phyloP scores from a whole-genome alignment of 2,329 filamentous ascomycete species.

The Exophiala sp. region DNA sequence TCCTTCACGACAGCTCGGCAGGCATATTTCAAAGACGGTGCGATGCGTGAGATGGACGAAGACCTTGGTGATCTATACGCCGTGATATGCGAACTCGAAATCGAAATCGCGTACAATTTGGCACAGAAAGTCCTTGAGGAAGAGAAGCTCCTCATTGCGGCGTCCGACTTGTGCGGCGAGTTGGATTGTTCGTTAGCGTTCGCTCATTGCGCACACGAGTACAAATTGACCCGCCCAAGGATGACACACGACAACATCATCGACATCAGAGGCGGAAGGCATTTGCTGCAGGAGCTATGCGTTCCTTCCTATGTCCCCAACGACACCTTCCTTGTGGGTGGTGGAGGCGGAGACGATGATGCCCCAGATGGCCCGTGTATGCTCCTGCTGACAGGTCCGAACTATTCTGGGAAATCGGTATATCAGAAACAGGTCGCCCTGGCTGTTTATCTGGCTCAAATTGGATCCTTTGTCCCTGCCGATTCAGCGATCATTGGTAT shows the following conservation, averaged over 20 bases:
- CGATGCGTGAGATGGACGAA: slow-evolving; percentile 76
- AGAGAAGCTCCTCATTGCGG: slow-evolving; percentile 61
- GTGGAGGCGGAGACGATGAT: slow-evolving; percentile 34
- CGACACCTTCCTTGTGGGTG: slow-evolving; percentile 66
- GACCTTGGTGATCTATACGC: slow-evolving; percentile 82
- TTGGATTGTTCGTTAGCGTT: slow-evolving; percentile 79
- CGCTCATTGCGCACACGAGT: slow-evolving; percentile 69
- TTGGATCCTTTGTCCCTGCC: slow-evolving; percentile 89
- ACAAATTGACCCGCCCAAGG: slow-evolving; percentile 66
- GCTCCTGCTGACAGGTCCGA: slow-evolving; percentile 83
- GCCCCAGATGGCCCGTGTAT: slow-evolving; percentile 55
- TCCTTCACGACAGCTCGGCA: slow-evolving; percentile 69
- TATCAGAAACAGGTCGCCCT: slow-evolving; percentile 91
- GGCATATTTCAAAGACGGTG: slow-evolving; percentile 80
- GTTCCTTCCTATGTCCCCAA: slow-evolving; percentile 81
- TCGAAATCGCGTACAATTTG: slow-evolving; percentile 79
- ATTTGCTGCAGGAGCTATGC: slow-evolving; percentile 80
- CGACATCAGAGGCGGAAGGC: slow-evolving; percentile 70
- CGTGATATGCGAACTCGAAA: slow-evolving; percentile 81
- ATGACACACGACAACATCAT: slow-evolving; percentile 70
- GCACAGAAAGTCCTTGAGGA: slow-evolving; percentile 67
- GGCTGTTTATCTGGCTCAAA: slow-evolving; percentile 87
- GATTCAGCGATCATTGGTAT: slow-evolving; percentile 72
- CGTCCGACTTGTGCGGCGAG: slow-evolving; percentile 81
- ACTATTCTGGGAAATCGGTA: slow-evolving; percentile 94